These are phyloP conservation scores for Nemania bipapillata DNA, from an alignment of 2,329 filamentous ascomycete species.

Conservation along the genomic window DNA sequence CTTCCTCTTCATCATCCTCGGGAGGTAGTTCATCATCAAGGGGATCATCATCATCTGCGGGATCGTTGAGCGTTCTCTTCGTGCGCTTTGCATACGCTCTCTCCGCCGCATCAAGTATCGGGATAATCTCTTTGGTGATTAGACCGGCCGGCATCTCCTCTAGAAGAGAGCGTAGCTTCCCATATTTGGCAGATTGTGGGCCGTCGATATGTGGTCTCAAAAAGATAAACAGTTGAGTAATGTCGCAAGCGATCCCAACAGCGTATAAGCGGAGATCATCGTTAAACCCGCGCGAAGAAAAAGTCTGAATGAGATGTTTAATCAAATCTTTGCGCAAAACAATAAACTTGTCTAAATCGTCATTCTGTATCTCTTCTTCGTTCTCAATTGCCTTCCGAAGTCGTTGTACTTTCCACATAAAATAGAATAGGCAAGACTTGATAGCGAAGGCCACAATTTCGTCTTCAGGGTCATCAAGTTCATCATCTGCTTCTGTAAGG, in stretches of 20 bases:
- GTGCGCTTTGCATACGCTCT: constrained; percentile 78
- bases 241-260: constrained; percentile 80
- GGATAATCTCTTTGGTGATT: constrained; percentile 73
- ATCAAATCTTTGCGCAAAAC: constrained; percentile 67
- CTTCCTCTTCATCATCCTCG: constrained; percentile 68
- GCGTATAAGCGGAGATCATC: constrained; percentile 82
- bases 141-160: constrained; percentile 73
- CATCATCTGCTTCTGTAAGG: constrained; percentile 73
- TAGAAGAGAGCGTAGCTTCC: constrained; percentile 70
- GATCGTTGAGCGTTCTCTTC: constrained; percentile 70
- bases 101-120: constrained; percentile 82
- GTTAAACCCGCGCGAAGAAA: constrained; percentile 74
- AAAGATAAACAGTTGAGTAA: constrained; percentile 81
- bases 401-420: constrained; percentile 87
- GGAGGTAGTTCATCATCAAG: constrained; percentile 71
- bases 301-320: constrained; percentile 72
- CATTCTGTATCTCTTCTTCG: constrained; percentile 65
- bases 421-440: constrained; percentile 83
- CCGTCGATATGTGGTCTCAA: constrained; percentile 67
- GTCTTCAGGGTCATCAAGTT: constrained; percentile 80
- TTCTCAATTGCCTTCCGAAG: constrained; percentile 66
- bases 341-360: constrained; percentile 70
- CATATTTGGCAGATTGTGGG: constrained; percentile 59
- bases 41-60: constrained; percentile 78
- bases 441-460: constrained; percentile 80